These are phyloP conservation scores for Coniophora puteana DNA, from an alignment of 1,284 basidiomycete genomes.

Conservation along the genomic window DNA sequence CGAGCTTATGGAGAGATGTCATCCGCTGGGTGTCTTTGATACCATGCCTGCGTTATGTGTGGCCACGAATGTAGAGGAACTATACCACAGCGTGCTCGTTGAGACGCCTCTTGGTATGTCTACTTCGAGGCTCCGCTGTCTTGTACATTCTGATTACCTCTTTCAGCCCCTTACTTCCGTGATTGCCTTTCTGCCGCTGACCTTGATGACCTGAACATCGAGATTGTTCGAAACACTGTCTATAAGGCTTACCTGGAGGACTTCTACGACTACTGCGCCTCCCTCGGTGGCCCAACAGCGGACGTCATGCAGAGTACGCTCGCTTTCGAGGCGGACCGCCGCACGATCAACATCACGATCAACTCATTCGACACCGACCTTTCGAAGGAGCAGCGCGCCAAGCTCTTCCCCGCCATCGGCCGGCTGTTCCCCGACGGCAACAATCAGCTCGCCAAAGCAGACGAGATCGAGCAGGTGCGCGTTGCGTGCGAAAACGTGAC, in stretches of 20 bases:
- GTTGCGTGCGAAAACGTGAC: constrained; percentile 83
- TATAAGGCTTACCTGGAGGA: constrained; percentile 99
- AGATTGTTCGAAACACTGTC: constrained; percentile 99
- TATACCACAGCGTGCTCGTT: constrained; percentile 95
- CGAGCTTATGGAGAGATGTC: constrained; percentile 94
- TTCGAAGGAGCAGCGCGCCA: constrained; percentile 93
- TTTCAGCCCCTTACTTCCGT: constrained; percentile 91
- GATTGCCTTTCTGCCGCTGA: constrained; percentile 94
- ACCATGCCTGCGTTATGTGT: constrained; percentile 99
- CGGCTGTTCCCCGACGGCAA: constrained; percentile 95
- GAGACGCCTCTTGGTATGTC: constrained; percentile 91
- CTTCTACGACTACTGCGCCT: constrained; percentile 83
- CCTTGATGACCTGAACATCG: constrained; percentile 98
- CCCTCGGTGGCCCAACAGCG: constrained; percentile 80
- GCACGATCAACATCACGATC: constrained; percentile 98
- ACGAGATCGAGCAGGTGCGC: constrained; percentile 94
- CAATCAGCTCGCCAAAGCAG: constrained; percentile 89
- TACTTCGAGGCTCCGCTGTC: constrained; percentile 2
- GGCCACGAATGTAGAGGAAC: constrained; percentile 98
- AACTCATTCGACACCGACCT: constrained; percentile 98
- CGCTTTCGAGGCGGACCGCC: constrained; percentile 94
- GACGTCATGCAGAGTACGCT: constrained; percentile 91
- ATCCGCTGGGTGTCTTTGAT: constrained; percentile 96
- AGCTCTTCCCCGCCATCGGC: constrained; percentile 92
- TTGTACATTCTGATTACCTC: constrained; percentile 6